Conservation (phyloP, 2,329 filamentous ascomycete species). For the Ambrosiella beaveri region DNA sequence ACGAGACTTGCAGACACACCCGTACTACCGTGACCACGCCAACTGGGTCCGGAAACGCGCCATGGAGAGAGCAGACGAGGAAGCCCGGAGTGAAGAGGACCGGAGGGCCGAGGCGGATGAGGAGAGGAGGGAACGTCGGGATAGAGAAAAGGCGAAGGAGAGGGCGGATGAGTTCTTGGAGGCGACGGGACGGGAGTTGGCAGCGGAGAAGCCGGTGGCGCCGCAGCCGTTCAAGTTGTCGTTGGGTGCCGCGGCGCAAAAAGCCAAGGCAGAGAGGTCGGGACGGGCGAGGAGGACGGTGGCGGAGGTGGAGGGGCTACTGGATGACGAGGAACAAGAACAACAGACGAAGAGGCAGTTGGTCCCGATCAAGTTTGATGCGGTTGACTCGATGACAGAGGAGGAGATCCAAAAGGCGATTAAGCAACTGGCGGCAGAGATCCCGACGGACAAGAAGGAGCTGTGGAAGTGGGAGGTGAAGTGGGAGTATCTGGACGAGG, state of each 20-base stretch:
- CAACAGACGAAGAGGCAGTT: constrained; percentile 54
- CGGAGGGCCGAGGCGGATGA: constrained; percentile 64
- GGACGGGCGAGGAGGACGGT: constrained; percentile 48
- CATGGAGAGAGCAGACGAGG: constrained; percentile 55
- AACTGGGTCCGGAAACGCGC: constrained; percentile 72
- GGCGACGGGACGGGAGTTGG: constrained; percentile 61
- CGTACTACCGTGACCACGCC: constrained; percentile 77
- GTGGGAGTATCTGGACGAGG: constrained; percentile 79
- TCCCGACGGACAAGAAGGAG: constrained; percentile 69
- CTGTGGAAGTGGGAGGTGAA: constrained; percentile 87
- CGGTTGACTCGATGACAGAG: constrained; percentile 51
- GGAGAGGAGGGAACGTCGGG: constrained; percentile 46
- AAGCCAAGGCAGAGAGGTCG: constrained; percentile 37
- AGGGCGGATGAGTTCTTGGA: constrained; percentile 86
- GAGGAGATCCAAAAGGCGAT: constrained; percentile 76
- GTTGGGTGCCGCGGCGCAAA: constrained; percentile 74
- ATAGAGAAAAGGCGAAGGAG: constrained; percentile 61
- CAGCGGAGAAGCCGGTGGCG: constrained; percentile 23
- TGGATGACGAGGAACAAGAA: constrained; percentile 88
- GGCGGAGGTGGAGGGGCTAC: constrained; percentile 34
- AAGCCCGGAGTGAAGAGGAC: constrained; percentile 64
- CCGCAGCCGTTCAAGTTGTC: constrained; percentile 84
- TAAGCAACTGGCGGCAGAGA: constrained; percentile 69
- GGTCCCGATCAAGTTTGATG: constrained; percentile 67
- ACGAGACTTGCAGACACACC: constrained; percentile 48